Evolutionary conservation across 108 stramenopile species (phyloP).

Genomic region (Nannochloropsis granulata): DNA sequence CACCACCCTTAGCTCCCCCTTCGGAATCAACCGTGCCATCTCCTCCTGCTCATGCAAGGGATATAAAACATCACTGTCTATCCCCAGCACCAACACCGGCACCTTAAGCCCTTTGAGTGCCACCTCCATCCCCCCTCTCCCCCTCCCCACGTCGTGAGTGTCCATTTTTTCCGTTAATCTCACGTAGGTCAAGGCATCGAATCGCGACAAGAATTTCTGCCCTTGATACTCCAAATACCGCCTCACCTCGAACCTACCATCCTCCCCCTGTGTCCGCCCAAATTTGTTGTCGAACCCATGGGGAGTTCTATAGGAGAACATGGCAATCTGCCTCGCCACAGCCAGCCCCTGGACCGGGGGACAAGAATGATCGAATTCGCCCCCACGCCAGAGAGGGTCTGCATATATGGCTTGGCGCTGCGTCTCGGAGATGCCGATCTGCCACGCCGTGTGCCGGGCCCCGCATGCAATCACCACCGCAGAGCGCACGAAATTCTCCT

Average conservation of each 20-base stretch:
- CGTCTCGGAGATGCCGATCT: constrained; percentile 70
- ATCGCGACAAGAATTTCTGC: constrained; percentile 61
- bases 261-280: constrained; percentile 38
- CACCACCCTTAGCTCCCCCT: constrained; percentile 53
- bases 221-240: constrained; percentile 79
- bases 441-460: constrained; percentile 77
- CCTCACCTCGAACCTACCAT: constrained; percentile 64
- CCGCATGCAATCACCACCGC: constrained; percentile 76
- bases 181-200: constrained; percentile 80
- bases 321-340: constrained; percentile 70
- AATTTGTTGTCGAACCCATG: constrained; percentile 66
- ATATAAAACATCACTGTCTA: constrained; percentile 73
- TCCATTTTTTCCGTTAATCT: constrained; percentile 80
- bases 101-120: constrained; percentile 4
- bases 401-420: constrained; percentile 83
- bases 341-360: constrained; percentile 54
- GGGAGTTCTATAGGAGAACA: constrained; percentile 74
- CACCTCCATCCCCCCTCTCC: constrained; percentile 28
- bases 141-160: constrained; percentile 54
- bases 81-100: constrained; percentile 64
- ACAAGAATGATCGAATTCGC: constrained; percentile 46
- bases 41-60: constrained; percentile 68
- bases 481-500: constrained; percentile 43
- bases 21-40: constrained; percentile 50
- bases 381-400: constrained; percentile 65